Conservation (phyloP, 805 yeast species). For the Ogataea paradorogensis region DNA sequence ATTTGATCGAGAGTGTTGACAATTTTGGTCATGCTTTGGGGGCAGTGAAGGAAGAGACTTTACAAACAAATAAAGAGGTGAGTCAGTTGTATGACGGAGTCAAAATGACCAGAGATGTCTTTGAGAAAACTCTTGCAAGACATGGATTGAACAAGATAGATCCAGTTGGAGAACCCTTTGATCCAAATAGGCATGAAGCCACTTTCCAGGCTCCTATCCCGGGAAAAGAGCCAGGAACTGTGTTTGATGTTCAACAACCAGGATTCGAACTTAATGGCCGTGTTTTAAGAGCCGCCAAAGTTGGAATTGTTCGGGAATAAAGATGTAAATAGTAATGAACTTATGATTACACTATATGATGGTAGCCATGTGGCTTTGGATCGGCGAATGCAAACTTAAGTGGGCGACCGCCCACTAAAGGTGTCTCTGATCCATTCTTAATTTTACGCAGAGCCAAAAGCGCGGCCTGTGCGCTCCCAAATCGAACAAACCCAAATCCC, state of each 20-base stretch:
- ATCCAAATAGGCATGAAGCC: constrained; percentile 92
- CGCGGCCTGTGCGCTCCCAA: constrained; percentile 42
- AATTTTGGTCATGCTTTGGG: constrained; percentile 83
- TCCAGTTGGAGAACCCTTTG: constrained; percentile 82
- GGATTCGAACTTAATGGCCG: constrained; percentile 85
- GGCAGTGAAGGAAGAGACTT: constrained; percentile 63
- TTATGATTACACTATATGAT: constrained; percentile 23
- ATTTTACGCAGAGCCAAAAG: constrained; percentile 45
- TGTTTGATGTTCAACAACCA: constrained; percentile 87
- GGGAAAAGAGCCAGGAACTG: constrained; percentile 87
- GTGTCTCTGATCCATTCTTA: constrained; percentile 39
- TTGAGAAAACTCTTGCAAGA: constrained; percentile 74
- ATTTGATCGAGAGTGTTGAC: constrained; percentile 83
- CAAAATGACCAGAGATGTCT: constrained; percentile 81
- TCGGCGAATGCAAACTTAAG: constrained; percentile 34
- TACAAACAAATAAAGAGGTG: constrained; percentile 59
- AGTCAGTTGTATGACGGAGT: constrained; percentile 83
- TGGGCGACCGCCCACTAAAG: constrained; percentile 1
- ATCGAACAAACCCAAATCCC: constrained; percentile 66
- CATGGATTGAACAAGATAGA: constrained; percentile 81
- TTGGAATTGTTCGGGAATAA: constrained; percentile 65
- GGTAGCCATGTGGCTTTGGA: constrained; percentile 24
- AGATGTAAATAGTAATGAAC: constrained; percentile 15
- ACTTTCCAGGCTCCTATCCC: constrained; percentile 84
- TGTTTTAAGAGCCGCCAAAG: constrained; percentile 93